Evolutionary conservation across 169 alveolate genomes (phyloP).

Genomic region (Besnoitia besnoiti): DNA sequence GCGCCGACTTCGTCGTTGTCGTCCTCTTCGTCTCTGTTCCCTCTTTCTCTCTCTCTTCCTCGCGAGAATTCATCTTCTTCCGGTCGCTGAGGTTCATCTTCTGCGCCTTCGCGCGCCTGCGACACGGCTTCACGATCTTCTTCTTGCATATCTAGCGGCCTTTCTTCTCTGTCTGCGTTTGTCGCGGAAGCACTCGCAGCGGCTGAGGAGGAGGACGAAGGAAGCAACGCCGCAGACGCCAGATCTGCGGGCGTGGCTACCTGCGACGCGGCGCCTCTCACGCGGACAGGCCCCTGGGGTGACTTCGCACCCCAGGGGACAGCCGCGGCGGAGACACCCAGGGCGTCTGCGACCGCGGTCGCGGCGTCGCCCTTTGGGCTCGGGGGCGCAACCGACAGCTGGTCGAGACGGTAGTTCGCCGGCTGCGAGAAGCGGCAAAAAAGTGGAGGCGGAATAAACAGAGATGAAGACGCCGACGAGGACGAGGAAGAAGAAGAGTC

Average conservation of each 20-base stretch:
- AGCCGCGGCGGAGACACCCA: background rate
- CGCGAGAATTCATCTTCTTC: background rate
- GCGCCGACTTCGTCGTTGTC: background rate
- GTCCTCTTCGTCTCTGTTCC: too few relatives aligned
- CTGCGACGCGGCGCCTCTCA: background rate
- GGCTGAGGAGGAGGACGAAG: background rate
- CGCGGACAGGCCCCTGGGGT: too few relatives aligned
- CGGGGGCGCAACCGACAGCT: background rate
- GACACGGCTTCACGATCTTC: background rate
- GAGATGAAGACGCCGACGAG: background rate
- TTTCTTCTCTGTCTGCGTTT: background rate
- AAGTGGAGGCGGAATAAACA: constrained; percentile 40
- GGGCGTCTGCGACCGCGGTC: background rate
- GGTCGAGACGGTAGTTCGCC: constrained; percentile 17
- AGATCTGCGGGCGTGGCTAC: background rate
- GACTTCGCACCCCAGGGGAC: constrained; percentile 6
- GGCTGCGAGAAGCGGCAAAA: constrained; percentile 41
- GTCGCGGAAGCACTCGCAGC: background rate
- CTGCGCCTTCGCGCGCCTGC: constrained; percentile 10
- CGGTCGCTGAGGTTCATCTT: too few relatives aligned
- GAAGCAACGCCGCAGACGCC: background rate
- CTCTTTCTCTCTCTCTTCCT: constrained; percentile 16
- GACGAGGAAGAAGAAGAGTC: background rate
- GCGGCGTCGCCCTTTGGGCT: background rate
- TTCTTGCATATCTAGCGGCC: background rate